These are phyloP conservation scores for Nemophila menziesii DNA, from an alignment of 257 asterid species.

Conservation along the genomic window DNA sequence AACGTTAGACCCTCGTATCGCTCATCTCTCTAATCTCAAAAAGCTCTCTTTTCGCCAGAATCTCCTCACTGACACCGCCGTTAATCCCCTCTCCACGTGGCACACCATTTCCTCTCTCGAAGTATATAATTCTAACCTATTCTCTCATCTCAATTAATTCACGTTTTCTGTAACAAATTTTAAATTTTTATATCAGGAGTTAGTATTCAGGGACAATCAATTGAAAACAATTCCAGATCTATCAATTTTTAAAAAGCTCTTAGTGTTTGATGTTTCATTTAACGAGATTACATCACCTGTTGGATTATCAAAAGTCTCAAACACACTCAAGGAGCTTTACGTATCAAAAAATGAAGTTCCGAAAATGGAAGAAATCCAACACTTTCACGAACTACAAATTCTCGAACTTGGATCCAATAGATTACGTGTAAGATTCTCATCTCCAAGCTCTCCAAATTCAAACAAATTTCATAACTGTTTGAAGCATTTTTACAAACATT, in stretches of 20 bases:
- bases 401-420: conserved; percentile 97
- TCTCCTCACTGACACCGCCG: conserved; percentile 49
- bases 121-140: conserved; percentile 19
- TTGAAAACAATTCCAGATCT: conserved; percentile 79
- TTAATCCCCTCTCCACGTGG: conserved; percentile 62
- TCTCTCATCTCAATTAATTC: background rate
- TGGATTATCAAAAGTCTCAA: conserved; percentile 62
- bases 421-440: conserved; percentile 50
- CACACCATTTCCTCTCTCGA: conserved; percentile 53
- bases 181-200: conserved; percentile 39
- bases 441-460: conserved; percentile 12
- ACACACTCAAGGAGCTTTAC: conserved; percentile 75
- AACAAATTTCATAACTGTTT: background rate
- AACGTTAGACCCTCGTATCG: conserved; percentile 68
- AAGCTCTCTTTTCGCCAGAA: conserved; percentile 92
- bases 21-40: conserved; percentile 56
- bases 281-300: conserved; percentile 62
- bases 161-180: conserved; percentile 2
- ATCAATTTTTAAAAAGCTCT: conserved; percentile 62
- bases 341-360: conserved; percentile 87
- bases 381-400: conserved; percentile 62
- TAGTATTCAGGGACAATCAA: conserved; percentile 89
- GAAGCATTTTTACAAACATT: conserved; percentile 11
- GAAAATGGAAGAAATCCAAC: conserved; percentile 88
- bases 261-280: conserved; percentile 82